A percentile compares a stretch with the other conserved stretches of the same genome.
Evolutionary conservation across 306 rosid species (phyloP).

Genomic region (Malus asiatica): DNA sequence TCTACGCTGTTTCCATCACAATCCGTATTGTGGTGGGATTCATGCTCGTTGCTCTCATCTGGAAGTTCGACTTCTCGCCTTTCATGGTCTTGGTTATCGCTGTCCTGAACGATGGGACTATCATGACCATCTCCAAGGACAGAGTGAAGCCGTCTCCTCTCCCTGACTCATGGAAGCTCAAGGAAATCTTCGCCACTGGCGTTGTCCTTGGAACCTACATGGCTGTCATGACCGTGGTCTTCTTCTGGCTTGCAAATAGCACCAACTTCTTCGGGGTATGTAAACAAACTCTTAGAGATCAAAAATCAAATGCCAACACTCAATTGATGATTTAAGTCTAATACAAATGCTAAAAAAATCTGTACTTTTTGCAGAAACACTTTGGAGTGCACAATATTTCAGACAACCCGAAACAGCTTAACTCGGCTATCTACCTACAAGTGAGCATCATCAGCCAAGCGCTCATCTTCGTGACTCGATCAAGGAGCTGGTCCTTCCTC

Average conservation of each 20-base stretch:
- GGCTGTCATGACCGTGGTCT: conserved; percentile 73
- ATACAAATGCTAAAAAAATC: background rate
- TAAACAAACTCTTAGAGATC: background rate
- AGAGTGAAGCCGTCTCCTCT: conserved; percentile 88
- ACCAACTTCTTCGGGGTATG: conserved; percentile 58
- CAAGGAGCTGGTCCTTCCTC: conserved; percentile 76
- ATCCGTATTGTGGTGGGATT: conserved; percentile 89
- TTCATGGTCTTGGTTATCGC: conserved; percentile 89
- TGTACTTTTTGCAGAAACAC: conserved; percentile 14
- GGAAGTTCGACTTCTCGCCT: conserved; percentile 88
- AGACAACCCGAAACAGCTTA: conserved; percentile 31
- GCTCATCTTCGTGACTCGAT: conserved; percentile 84
- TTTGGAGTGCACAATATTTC: conserved; percentile 46
- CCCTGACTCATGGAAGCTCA: conserved; percentile 96
- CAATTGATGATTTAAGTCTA: background rate
- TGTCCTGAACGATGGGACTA: conserved; percentile 81
- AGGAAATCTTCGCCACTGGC: conserved; percentile 81
- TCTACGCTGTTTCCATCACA: conserved; percentile 90
- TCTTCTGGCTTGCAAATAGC: conserved; percentile 62
- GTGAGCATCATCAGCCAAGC: conserved; percentile 92
- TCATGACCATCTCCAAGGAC: conserved; percentile 94
- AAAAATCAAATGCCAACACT: background rate
- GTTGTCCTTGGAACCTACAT: conserved; percentile 78
- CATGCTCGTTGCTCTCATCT: conserved; percentile 71
- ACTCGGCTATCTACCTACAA: conserved; percentile 89